Conservation (phyloP, 2,329 filamentous ascomycete genomes). For the Talaromyces sp. region DNA sequence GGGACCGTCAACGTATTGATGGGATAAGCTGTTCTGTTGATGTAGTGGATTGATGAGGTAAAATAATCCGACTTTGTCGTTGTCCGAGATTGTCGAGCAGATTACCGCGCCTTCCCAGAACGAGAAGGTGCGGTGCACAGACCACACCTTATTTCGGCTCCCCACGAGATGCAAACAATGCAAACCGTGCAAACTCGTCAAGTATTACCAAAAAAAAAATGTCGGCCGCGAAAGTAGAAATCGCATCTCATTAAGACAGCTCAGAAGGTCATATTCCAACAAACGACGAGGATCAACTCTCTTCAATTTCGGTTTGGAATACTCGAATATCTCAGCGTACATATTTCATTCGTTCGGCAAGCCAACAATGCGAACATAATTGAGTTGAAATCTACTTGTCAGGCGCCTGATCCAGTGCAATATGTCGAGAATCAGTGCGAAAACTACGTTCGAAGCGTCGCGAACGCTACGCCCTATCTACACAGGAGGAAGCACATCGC, state of each 20-base stretch:
- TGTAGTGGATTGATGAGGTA: background rate
- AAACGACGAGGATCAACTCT: background rate
- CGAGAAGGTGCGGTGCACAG: slow-evolving; percentile 21
- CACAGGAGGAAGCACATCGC: slow-evolving; percentile 79
- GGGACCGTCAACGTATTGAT: no score
- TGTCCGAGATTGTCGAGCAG: background rate
- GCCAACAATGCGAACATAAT: slow-evolving; percentile 10
- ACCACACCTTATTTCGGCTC: slow-evolving; percentile 27
- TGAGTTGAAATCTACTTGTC: slow-evolving; percentile 16
- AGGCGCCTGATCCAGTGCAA: slow-evolving; percentile 12
- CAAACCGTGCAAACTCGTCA: slow-evolving; percentile 25
- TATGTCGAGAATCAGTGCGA: slow-evolving; percentile 54
- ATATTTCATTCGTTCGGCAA: background rate
- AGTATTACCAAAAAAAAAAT: slow-evolving; percentile 24
- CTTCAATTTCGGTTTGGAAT: background rate
- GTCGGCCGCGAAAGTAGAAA: slow-evolving; percentile 16
- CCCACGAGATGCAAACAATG: slow-evolving; percentile 31
- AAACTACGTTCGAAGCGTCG: slow-evolving; percentile 83
- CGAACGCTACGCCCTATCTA: slow-evolving; percentile 88
- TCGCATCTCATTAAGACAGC: background rate
- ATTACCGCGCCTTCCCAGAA: slow-evolving; percentile 3
- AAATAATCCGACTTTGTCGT: background rate
- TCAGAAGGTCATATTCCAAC: no score
- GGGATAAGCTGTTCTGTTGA: no score
- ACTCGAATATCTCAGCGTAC: background rate